Evolutionary conservation across 1,139 yeast species (phyloP).

Genomic region (Pichia sp.): DNA sequence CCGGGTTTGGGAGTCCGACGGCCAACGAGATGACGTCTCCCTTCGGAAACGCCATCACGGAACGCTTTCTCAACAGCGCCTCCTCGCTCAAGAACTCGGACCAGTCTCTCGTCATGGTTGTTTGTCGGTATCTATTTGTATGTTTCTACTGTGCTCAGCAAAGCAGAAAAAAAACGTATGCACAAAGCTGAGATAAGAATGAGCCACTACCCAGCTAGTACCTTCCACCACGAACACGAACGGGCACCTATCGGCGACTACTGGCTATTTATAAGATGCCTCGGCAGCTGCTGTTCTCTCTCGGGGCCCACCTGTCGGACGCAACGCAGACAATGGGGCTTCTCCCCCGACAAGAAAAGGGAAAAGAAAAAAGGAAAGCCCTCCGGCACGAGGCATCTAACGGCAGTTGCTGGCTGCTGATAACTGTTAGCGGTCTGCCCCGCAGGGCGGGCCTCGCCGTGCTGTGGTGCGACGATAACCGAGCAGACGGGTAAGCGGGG

Average conservation of each 20-base stretch:
- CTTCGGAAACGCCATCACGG: slow-evolving; percentile 26
- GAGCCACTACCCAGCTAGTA: too few relatives aligned
- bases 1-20: slow-evolving; percentile 30
- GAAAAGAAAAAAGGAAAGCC: neutral
- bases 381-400: neutral
- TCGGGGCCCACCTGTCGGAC: too few relatives aligned
- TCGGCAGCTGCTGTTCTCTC: too few relatives aligned
- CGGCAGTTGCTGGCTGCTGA: slow-evolving; percentile 3
- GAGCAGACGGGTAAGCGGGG: neutral
- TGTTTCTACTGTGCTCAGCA: too few relatives aligned
- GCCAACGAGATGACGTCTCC: slow-evolving; percentile 26
- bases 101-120: slow-evolving; percentile 26
- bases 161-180: neutral
- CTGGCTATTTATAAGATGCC: neutral
- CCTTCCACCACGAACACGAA: too few relatives aligned
- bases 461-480: neutral
- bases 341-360: neutral
- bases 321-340: neutral
- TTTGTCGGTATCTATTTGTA: too few relatives aligned
- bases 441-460: neutral
- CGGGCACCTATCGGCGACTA: too few relatives aligned
- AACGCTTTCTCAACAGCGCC: slow-evolving; percentile 26
- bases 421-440: slow-evolving; percentile 4
- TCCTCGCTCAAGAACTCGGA: slow-evolving; percentile 26
- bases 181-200: neutral